Evolutionary conservation across 306 rosid genomes (phyloP).

Genomic region (Quercus agrifolia): DNA sequence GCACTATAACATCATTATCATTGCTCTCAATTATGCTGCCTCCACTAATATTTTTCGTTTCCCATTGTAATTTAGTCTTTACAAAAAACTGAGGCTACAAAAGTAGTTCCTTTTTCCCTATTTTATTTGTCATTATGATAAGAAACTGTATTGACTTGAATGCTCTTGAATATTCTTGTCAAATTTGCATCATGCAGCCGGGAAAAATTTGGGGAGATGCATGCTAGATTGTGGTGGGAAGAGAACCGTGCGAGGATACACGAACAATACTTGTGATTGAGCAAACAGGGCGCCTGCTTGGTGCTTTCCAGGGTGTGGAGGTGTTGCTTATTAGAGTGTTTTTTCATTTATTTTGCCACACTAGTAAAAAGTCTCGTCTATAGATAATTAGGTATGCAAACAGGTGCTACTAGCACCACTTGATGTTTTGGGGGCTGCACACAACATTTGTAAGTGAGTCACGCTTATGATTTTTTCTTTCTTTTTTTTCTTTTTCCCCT

Average conservation of each 20-base stretch:
- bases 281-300: slow-evolving; percentile 20
- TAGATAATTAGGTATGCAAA: slow-evolving; percentile 38
- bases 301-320: slow-evolving; percentile 36
- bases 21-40: slow-evolving; percentile 8
- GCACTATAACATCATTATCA: slow-evolving; percentile 10
- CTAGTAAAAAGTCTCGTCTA: slow-evolving; percentile 45
- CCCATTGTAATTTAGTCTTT: slow-evolving; percentile 1
- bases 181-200: slow-evolving; percentile 54
- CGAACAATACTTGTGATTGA: slow-evolving; percentile 72
- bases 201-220: slow-evolving; percentile 93
- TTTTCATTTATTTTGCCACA: slow-evolving; percentile 39
- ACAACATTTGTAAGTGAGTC: slow-evolving; percentile 23
- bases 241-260: slow-evolving; percentile 97
- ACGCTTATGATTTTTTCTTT: slow-evolving; percentile 7
- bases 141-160: slow-evolving; percentile 13
- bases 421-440: slow-evolving; percentile 38
- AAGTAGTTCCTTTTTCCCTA: not conserved
- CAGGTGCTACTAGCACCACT: slow-evolving; percentile 45
- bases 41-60: slow-evolving; percentile 1
- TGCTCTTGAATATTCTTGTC: slow-evolving; percentile 9
- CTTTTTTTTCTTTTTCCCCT: not conserved
- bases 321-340: slow-evolving; percentile 37
- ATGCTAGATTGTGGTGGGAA: slow-evolving; percentile 98
- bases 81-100: slow-evolving; percentile 3
- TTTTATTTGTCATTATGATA: slow-evolving; percentile 9